A percentile compares a stretch with the other conserved stretches of the same genome.
phyloP scores from a whole-genome alignment of 2,329 filamentous ascomycete genomes.

The Cytospora schulzeri region DNA sequence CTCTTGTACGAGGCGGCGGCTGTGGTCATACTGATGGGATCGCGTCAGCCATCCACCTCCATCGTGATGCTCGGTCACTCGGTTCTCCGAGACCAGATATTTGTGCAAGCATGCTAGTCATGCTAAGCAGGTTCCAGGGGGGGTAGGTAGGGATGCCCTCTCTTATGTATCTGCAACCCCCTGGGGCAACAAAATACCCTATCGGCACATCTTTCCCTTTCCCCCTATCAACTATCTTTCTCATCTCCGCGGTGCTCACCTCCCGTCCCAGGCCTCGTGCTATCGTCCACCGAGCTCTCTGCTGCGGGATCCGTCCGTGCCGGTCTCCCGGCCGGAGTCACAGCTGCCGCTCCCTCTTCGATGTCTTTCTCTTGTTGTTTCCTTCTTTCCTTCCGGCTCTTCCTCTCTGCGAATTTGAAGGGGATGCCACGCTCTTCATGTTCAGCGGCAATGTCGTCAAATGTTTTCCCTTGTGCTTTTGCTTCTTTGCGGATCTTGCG shows the following conservation, averaged over 20 bases:
- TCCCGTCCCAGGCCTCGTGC: neutral
- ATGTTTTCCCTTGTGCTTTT: slow-evolving; percentile 51
- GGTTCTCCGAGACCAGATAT: neutral
- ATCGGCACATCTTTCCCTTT: neutral
- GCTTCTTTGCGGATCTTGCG: slow-evolving; percentile 54
- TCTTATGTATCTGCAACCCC: neutral
- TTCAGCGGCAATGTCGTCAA: slow-evolving; percentile 54
- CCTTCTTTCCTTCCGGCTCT: slow-evolving; percentile 19
- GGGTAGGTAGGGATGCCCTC: neutral
- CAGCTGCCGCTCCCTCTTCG: neutral
- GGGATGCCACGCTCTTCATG: slow-evolving; percentile 36
- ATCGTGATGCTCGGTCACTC: neutral
- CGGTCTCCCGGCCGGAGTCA: neutral
- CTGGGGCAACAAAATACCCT: neutral
- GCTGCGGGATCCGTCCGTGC: neutral
- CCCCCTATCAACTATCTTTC: neutral
- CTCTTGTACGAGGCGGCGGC: neutral
- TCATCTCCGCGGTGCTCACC: neutral
- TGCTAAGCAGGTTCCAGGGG: neutral
- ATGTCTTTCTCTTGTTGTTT: neutral
- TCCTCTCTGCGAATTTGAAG: slow-evolving; percentile 43
- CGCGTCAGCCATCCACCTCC: neutral
- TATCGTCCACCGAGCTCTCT: neutral
- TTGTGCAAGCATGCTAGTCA: neutral
- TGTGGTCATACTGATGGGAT: neutral